Evolutionary conservation across 169 alveolate genomes (phyloP).

Genomic region (Plasmodium cynomolgi): DNA sequence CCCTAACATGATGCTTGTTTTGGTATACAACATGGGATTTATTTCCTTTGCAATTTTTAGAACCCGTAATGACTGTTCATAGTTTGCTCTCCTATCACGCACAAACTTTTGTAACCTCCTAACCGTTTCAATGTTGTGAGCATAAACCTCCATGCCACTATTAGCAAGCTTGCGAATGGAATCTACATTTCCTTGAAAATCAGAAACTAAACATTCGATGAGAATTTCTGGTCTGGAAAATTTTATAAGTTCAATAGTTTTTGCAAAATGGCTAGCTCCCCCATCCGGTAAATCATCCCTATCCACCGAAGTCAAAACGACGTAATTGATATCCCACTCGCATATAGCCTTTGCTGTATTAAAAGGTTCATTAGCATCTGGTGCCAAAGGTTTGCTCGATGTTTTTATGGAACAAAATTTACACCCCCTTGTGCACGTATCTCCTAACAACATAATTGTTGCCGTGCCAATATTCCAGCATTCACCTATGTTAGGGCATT

Average conservation of each 20-base stretch:
- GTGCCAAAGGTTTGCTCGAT: constrained; percentile 80
- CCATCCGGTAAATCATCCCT: constrained; percentile 85
- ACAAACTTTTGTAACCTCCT: constrained; percentile 77
- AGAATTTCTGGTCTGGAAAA: constrained; percentile 77
- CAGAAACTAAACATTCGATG: constrained; percentile 83
- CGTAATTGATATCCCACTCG: constrained; percentile 82
- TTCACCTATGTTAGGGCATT: constrained; percentile 86
- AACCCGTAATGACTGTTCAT: constrained; percentile 76
- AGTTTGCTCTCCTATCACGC: constrained; percentile 80
- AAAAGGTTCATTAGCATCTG: constrained; percentile 81
- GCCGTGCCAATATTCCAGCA: constrained; percentile 88
- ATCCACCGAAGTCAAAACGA: constrained; percentile 84
- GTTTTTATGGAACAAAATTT: constrained; percentile 84
- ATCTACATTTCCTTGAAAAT: constrained; percentile 78
- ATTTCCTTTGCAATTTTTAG: constrained; percentile 76
- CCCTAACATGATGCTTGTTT: constrained; percentile 82
- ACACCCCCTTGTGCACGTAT: constrained; percentile 87
- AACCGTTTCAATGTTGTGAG: constrained; percentile 85
- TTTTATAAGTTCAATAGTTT: constrained; percentile 78
- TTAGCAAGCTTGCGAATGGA: constrained; percentile 72
- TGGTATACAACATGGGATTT: constrained; percentile 78
- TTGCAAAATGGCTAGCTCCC: constrained; percentile 83
- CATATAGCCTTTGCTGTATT: constrained; percentile 83
- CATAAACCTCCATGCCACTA: constrained; percentile 83
- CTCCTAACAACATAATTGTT: constrained; percentile 84